These are phyloP conservation scores for Parmelia sp. DNA, from an alignment of 495 filamentous ascomycete species.

Conservation along the genomic window DNA sequence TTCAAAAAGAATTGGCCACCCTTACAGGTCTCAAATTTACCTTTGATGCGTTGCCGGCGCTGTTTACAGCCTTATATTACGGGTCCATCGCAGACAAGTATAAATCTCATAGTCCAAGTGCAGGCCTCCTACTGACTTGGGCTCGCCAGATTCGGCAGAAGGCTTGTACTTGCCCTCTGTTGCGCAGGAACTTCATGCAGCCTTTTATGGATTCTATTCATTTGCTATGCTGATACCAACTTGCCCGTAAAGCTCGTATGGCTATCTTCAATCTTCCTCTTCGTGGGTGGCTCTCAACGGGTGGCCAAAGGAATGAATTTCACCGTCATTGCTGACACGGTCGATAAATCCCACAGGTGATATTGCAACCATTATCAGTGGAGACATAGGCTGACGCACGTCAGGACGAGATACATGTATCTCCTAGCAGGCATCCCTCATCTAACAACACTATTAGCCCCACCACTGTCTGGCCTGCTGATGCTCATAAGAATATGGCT, in stretches of 20 bases:
- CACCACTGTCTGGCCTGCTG: slow-evolving; percentile 16
- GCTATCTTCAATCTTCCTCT: slow-evolving; percentile 25
- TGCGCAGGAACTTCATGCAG: slow-evolving; percentile 20
- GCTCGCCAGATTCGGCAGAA: slow-evolving; percentile 10
- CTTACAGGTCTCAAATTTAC: slow-evolving; percentile 24
- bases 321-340: slow-evolving; percentile 23
- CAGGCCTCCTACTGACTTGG: neutral
- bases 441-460: slow-evolving; percentile 20
- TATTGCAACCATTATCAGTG: neutral
- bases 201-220: slow-evolving; percentile 21
- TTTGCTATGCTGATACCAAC: slow-evolving; percentile 19
- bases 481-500: slow-evolving; percentile 23
- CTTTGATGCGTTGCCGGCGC: slow-evolving; percentile 25
- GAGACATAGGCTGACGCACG: neutral
- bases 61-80: slow-evolving; percentile 23
- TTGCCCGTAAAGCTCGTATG: slow-evolving; percentile 23
- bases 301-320: slow-evolving; percentile 26
- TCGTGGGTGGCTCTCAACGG: slow-evolving; percentile 25
- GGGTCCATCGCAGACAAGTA: slow-evolving; percentile 22
- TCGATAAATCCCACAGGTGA: slow-evolving; percentile 23
- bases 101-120: neutral
- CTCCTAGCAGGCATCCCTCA: slow-evolving; percentile 23
- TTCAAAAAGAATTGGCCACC: slow-evolving; percentile 23
- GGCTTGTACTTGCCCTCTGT: slow-evolving; percentile 18
- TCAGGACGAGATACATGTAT: slow-evolving; percentile 25